Evolutionary conservation across 441 rosid species (phyloP), one percentile per base, ranked within the genome.

Genomic region (Populus hybrid): DNA sequence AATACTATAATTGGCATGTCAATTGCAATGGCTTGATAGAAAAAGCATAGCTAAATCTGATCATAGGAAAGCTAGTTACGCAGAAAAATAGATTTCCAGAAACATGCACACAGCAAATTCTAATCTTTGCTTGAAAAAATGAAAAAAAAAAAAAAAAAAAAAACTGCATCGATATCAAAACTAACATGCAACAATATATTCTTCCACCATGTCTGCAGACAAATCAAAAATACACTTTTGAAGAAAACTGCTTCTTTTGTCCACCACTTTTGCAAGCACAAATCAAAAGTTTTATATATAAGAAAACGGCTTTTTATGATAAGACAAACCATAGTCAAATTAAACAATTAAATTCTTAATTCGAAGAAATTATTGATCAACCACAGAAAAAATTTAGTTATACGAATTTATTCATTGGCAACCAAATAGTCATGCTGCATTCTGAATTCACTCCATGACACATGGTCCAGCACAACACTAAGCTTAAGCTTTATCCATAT

Each of bases 1-100:
- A 79, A 29, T 74, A 16, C n/a, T 28, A 68, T 71, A 64, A 72
- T 12, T 36, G 31, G 21, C 11, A 64, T 23, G 53, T 42, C 76
- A 73, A 38, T 31, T 70, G 71, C 64, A 74, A 42, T 21, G 67
- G 24, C 67, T 67, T 50, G 56, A 65, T 53, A 21, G 76, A 65
- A 36, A 64, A 56, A 29, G 16, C 61, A 74, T 73, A 61, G 69
- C 24, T 56, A 18, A 45, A 70, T 24, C 26, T 71, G 16, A 72
- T 45, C 21, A 36, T 72, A 31, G 8, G 68, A 6, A 33, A 56
- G 53, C 28, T 36, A 38, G 23, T 24, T 61, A 33, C 11, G 6
- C 36, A 28, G 69, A 11, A 21, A 70, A 70, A 26, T 26, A 2
- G 29, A 53, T 59, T 36, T 26, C 12, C 20, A 1, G 74, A 35